Percentiles rank a stretch among this genome's conserved stretches.
Evolutionary conservation across 2,329 filamentous ascomycete species (phyloP).

Genomic region (Harringtonia lauricola): DNA sequence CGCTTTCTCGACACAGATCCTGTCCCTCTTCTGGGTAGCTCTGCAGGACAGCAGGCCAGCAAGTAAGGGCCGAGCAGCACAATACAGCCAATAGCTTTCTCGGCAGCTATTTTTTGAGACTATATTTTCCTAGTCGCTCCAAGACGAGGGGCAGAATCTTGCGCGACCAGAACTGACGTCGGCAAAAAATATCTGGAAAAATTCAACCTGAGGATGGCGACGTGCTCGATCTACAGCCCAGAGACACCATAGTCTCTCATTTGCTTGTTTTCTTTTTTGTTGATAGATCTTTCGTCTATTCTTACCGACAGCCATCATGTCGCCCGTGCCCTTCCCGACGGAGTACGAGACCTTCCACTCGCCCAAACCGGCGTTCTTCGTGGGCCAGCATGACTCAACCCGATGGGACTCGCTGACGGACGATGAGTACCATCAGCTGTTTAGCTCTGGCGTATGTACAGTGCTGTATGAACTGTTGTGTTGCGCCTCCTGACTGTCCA

Average conservation of each 20-base stretch:
- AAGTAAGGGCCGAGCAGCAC: too few species aligned
- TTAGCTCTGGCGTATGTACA: conserved; percentile 57
- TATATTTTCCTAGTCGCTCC: too few species aligned
- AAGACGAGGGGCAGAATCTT: neutral
- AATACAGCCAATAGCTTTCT: too few species aligned
- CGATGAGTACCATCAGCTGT: conserved; percentile 53
- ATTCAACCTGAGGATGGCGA: neutral
- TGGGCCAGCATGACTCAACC: conserved; percentile 63
- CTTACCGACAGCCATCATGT: neutral
- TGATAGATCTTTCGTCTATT: neutral
- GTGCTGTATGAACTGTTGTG: conserved; percentile 12
- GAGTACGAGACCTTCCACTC: conserved; percentile 18
- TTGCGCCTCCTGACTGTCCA: conserved; percentile 20
- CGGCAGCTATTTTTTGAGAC: too few species aligned
- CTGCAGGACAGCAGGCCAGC: too few species aligned
- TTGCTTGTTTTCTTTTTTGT: neutral
- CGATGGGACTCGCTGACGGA: conserved; percentile 50
- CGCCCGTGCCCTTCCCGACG: neutral
- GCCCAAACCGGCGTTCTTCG: conserved; percentile 42
- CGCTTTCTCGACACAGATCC: too few species aligned
- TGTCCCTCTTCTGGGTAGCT: too few species aligned
- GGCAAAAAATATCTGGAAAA: too few species aligned
- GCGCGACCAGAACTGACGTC: neutral
- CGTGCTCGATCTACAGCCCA: neutral
- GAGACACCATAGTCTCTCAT: neutral